Evolutionary conservation across 1,284 basidiomycete species (phyloP), one percentile per base, ranked within the genome.

Genomic region (Afroboletus lepidellus): DNA sequence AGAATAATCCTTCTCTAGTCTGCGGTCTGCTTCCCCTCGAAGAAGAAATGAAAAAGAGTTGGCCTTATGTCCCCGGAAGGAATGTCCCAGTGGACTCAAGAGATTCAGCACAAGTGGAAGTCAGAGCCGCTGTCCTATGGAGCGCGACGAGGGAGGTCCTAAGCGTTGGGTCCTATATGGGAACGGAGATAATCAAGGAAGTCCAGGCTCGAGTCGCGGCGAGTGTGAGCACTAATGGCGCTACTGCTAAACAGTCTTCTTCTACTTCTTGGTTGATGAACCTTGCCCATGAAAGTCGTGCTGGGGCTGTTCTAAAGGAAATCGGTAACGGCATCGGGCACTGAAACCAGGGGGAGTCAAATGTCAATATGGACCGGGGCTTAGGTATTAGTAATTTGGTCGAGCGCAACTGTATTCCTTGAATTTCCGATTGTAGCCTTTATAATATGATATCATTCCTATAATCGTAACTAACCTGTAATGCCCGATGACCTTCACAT

Each of bases 21-120:
- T 65, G 61, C 36, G 21, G 42, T 8, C 71, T 87, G 2, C 60
- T 75, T 27, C 78, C 79, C 2, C 62, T 87, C 21, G 85, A 88
- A 61, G 67, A 77, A 55, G 73, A 77, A 48, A 64, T 80, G 46
- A 76, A 72, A 60, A 60, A 53, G 21, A 64, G 66, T 29, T 87
- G 84, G 84, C 69, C 69, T 1, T 68, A 65, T 46, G 52, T 58
- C 24, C 60, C 61, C 23, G 60, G 61, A 45, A 57, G 53, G 42
- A 55, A 60, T 41, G 18, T 25, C 34, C 30, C 51, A 29, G 47
- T 15, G 24, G 48, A 60, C 20, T 59, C 57, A 3, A 38, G 36
- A 47, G 53, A 45, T 25, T 49, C 50, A 44, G 41, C 29, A 20
- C 53, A 58, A 16, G 49, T 54, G 44, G 41, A 43, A 37, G 8